Evolutionary conservation across 441 rosid species (phyloP), one percentile per base, ranked within the genome.

Genomic region (Aleurites moluccanus): DNA sequence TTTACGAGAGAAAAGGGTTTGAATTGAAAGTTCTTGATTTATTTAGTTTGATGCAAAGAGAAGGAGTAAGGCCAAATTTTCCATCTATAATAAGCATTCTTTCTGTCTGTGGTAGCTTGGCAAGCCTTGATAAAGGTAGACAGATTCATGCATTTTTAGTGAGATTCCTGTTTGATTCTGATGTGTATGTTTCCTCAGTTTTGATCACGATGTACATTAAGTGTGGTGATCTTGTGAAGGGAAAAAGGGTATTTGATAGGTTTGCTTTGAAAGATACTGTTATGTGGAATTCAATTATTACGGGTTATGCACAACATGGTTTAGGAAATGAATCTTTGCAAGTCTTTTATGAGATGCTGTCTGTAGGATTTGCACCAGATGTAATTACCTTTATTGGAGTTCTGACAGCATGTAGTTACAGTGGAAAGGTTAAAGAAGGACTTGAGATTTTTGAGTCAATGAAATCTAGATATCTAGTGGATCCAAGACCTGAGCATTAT

Each of bases 181-280:
- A 88, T 77, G 82, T 87, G 64, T 90, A 87, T 82, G 85, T 87
- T 64, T 82, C 88, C 47, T 90, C 95, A 15, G 88, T 85, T 83
- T 83, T 90, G 78, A 87, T 89, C 76, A 89, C 88, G 1, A 90
- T 86, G 89, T 90, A 90, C 57, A 74, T 87, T 8, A 90, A 90
- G 75, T 87, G 91, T 18, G 95, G 93, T 50, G 85, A 89, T 75
- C 85, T 89, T 82, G 67, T 61, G 11, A 86, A 77, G 81, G 88
- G 88, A 38, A 90, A 80, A 77, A 77, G 69, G 45, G 57, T 90
- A 27, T 89, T 87, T 74, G 86, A 89, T 60, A 64, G 83, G 65
- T 89, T 89, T 81, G 45, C 72, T 53, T 59, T 66, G 18, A 89
- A 87, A 85, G 92, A 90, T 30, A 70, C 80, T 75, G 89, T 89